Conservation (phyloP, 495 filamentous ascomycete genomes). For the Eremomyces bilateralis region DNA sequence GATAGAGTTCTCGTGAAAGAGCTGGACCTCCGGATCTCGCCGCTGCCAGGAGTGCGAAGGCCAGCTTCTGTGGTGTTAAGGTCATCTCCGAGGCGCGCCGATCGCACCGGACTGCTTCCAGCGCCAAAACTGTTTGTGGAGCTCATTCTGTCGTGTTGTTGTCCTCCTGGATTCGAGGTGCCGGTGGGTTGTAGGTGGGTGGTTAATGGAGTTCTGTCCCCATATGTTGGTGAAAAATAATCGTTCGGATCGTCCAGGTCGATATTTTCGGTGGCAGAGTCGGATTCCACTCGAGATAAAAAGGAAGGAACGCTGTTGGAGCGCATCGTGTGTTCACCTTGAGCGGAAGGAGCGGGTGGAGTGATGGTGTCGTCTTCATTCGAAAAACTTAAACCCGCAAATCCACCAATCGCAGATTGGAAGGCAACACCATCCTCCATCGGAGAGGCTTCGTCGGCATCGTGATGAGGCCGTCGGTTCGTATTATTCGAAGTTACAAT, state of each 20-base stretch:
- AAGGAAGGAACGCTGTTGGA: background rate
- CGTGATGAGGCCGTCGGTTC: constrained; percentile 13
- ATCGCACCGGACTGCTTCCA: background rate
- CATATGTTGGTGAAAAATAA: background rate
- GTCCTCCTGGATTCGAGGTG: constrained; percentile 11
- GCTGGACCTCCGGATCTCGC: constrained; percentile 16
- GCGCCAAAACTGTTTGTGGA: too few relatives aligned
- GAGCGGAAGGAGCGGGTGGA: background rate
- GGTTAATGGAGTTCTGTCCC: background rate
- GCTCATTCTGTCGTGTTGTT: constrained; percentile 13
- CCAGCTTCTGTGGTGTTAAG: constrained; percentile 8
- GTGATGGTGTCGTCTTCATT: constrained; percentile 12
- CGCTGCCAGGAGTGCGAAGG: background rate
- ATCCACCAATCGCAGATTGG: constrained; percentile 36
- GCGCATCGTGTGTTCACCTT: too few relatives aligned
- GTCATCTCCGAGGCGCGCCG: constrained; percentile 16
- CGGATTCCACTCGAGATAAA: background rate
- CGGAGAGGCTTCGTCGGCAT: constrained; percentile 22
- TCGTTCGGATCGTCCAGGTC: background rate
- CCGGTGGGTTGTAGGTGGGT: background rate
- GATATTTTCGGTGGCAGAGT: background rate
- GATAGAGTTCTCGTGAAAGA: constrained; percentile 39
- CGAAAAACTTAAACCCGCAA: constrained; percentile 34
- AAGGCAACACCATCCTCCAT: constrained; percentile 29
- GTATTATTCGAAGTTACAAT: background rate